These are phyloP conservation scores for Epichloe coenophiala DNA, from an alignment of 2,329 filamentous ascomycete genomes.

Conservation along the genomic window DNA sequence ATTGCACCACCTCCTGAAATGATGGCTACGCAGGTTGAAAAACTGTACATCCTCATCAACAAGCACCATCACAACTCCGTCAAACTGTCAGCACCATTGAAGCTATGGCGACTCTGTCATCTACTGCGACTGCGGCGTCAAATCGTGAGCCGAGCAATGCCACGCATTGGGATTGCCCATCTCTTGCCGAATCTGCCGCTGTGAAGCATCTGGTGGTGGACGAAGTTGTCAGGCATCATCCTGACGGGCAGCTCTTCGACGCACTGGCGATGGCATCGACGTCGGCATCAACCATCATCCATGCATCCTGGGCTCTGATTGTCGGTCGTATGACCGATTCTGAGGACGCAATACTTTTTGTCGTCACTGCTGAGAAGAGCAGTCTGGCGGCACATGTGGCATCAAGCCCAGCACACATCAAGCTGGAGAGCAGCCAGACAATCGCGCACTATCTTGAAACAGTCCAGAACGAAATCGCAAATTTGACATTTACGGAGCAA, in stretches of 20 bases:
- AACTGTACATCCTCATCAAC: not conserved
- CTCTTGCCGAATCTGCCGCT: not conserved
- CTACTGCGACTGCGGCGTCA: not conserved
- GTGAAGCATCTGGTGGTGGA: not conserved
- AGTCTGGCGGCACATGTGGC: not conserved
- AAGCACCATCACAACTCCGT: not conserved
- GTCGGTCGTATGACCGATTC: not conserved
- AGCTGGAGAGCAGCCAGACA: not conserved
- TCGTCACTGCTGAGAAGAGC: not conserved
- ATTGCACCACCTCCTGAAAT: not conserved
- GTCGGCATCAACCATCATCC: not conserved
- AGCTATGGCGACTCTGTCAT: not conserved
- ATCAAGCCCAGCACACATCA: not conserved
- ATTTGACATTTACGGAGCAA: not conserved
- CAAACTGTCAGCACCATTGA: not conserved
- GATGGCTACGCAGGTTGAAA: not conserved
- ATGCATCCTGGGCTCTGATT: not conserved
- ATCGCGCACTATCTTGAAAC: not conserved
- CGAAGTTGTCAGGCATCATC: not conserved
- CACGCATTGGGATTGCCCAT: not conserved
- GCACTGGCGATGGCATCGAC: not conserved
- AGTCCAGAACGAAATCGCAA: not conserved
- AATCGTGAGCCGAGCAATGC: not conserved
- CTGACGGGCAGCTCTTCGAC: not conserved
- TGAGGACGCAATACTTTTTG: not conserved